These are phyloP conservation scores for Ophiostoma tasmaniense DNA, from an alignment of 2,329 filamentous ascomycete species.

Conservation along the genomic window DNA sequence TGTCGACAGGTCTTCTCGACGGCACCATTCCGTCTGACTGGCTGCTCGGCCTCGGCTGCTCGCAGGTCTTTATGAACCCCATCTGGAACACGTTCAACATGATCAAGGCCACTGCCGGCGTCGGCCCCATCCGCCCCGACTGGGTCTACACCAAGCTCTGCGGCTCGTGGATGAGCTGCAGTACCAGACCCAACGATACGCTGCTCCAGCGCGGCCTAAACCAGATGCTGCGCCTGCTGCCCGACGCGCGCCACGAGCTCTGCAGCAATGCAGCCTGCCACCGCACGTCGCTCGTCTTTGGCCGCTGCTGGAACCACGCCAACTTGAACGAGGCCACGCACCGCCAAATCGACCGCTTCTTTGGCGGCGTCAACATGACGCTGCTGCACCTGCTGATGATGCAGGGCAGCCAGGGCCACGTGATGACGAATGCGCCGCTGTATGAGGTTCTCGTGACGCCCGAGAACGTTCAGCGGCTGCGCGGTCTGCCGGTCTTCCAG, in stretches of 20 bases:
- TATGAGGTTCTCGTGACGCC: constrained; percentile 40
- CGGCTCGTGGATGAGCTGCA: constrained; percentile 49
- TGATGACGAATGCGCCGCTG: constrained; percentile 43
- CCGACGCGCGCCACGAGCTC: constrained; percentile 44
- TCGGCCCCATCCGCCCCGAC: constrained; percentile 40
- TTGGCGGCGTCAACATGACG: constrained; percentile 55
- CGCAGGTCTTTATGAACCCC: constrained; percentile 57
- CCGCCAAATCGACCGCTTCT: constrained; percentile 50
- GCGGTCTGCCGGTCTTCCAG: constrained; percentile 46
- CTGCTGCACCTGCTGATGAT: constrained; percentile 48
- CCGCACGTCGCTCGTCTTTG: constrained; percentile 51
- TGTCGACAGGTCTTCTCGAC: constrained; percentile 50
- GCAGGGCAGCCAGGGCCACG: constrained; percentile 43
- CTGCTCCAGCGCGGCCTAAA: constrained; percentile 44
- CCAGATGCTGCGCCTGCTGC: constrained; percentile 50
- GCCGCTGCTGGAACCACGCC: constrained; percentile 54
- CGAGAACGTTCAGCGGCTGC: constrained; percentile 40
- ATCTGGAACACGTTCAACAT: constrained; percentile 49
- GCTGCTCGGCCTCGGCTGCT: constrained; percentile 50
- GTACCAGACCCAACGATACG: constrained; percentile 37
- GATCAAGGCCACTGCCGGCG: constrained; percentile 40
- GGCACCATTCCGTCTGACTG: constrained; percentile 49
- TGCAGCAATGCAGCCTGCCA: constrained; percentile 57
- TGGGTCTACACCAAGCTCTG: constrained; percentile 38
- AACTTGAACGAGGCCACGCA: constrained; percentile 61